Conservation (phyloP, 805 yeast genomes). For the Metschnikowia reukaufii region DNA sequence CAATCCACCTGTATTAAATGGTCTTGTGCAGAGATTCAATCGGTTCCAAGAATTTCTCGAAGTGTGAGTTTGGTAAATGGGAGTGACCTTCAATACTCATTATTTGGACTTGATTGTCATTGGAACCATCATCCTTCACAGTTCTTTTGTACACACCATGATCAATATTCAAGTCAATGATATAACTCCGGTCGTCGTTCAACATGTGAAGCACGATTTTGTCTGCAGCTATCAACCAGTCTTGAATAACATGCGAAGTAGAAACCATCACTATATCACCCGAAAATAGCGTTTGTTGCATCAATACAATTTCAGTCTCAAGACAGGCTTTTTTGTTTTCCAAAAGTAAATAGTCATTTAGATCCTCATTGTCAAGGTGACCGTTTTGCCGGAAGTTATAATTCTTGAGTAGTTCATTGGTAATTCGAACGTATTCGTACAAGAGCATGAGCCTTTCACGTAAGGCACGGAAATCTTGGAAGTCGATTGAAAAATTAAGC, state of each 20-base stretch:
- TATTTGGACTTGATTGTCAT: slow-evolving; percentile 36
- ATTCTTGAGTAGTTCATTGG: slow-evolving; percentile 45
- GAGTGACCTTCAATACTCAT: slow-evolving; percentile 40
- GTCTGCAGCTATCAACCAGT: slow-evolving; percentile 42
- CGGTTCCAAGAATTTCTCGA: slow-evolving; percentile 37
- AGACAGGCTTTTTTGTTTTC: slow-evolving; percentile 33
- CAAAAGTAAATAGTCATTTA: slow-evolving; percentile 44
- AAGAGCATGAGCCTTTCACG: slow-evolving; percentile 47
- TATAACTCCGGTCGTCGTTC: slow-evolving; percentile 41
- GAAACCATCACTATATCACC: slow-evolving; percentile 29
- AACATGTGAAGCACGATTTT: slow-evolving; percentile 40
- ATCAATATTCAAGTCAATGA: slow-evolving; percentile 39
- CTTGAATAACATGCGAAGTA: slow-evolving; percentile 24
- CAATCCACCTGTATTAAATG: slow-evolving; percentile 37
- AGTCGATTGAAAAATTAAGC: slow-evolving; percentile 67
- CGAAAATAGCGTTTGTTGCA: slow-evolving; percentile 37
- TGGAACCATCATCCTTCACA: slow-evolving; percentile 42
- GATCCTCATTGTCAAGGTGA: slow-evolving; percentile 49
- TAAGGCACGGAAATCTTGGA: slow-evolving; percentile 56
- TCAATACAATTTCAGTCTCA: slow-evolving; percentile 32
- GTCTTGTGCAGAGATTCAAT: slow-evolving; percentile 6
- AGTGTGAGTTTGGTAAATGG: slow-evolving; percentile 32
- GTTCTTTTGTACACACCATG: slow-evolving; percentile 33
- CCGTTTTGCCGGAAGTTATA: slow-evolving; percentile 47
- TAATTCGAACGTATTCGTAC: slow-evolving; percentile 47